Percentiles rank a stretch among this genome's conserved stretches.
Evolutionary conservation across 495 filamentous ascomycete genomes (phyloP).

Genomic region (Penicillium pancosmium): DNA sequence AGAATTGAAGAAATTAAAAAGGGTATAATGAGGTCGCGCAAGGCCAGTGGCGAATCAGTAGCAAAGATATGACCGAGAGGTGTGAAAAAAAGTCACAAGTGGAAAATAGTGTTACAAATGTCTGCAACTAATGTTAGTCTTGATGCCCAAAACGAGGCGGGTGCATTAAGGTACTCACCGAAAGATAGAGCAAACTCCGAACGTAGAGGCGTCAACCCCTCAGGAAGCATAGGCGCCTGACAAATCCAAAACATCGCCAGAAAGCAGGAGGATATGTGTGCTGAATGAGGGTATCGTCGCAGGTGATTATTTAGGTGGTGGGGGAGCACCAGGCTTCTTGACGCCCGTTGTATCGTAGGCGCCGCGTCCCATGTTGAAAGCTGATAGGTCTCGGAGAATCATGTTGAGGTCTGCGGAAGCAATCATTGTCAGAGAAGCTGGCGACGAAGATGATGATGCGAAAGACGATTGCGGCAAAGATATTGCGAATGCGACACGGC

Average conservation of each 20-base stretch:
- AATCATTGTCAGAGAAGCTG: conserved; percentile 36
- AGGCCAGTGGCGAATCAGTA: conserved; percentile 25
- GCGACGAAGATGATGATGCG: background rate
- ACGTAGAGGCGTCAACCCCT: conserved; percentile 5
- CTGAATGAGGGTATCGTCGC: conserved; percentile 18
- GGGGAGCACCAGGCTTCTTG: conserved; percentile 57
- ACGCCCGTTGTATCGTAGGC: conserved; percentile 63
- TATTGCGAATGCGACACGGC: conserved; percentile 12
- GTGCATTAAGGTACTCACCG: conserved; percentile 31
- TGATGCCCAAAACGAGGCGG: conserved; percentile 24
- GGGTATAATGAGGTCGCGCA: conserved; percentile 36
- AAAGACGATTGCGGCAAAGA: background rate
- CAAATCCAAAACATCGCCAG: conserved; percentile 29
- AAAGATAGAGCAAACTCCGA: conserved; percentile 36
- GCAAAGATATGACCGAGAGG: conserved; percentile 24
- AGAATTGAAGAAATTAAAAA: conserved; percentile 38
- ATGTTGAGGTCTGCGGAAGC: conserved; percentile 46
- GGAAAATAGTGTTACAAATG: conserved; percentile 44
- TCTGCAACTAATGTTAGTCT: conserved; percentile 30
- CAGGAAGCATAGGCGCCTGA: conserved; percentile 20
- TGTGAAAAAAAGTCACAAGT: conserved; percentile 22
- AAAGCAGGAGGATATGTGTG: conserved; percentile 27
- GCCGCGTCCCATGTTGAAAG: conserved; percentile 61
- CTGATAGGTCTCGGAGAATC: conserved; percentile 51
- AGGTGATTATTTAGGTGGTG: conserved; percentile 39